phyloP scores from a whole-genome alignment of 2,329 filamentous ascomycete species.

The Hypoxylon sp. region DNA sequence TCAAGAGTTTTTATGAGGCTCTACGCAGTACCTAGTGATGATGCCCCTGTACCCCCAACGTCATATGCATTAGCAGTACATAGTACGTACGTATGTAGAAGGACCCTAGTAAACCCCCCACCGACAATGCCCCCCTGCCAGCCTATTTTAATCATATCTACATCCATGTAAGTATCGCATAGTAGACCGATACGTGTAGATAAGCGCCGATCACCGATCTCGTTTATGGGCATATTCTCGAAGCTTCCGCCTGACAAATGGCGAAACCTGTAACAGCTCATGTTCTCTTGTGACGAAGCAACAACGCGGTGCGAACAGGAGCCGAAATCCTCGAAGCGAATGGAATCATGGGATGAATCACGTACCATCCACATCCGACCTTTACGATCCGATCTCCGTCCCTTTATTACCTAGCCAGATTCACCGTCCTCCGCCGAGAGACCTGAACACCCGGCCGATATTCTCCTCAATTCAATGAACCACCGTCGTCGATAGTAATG shows the following conservation, averaged over 20 bases:
- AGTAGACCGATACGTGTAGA: neutral
- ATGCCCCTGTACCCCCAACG: too few relatives aligned
- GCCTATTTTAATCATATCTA: too few relatives aligned
- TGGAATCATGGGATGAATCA: slow-evolving; percentile 26
- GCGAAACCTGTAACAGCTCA: neutral
- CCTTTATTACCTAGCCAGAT: slow-evolving; percentile 14
- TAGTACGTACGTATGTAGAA: too few relatives aligned
- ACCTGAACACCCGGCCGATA: neutral
- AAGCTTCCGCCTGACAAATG: slow-evolving; percentile 27
- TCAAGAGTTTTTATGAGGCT: too few relatives aligned
- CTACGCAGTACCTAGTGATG: too few relatives aligned
- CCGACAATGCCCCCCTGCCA: too few relatives aligned
- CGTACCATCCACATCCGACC: slow-evolving; percentile 2
- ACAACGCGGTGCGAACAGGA: neutral
- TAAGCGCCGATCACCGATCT: slow-evolving; percentile 9
- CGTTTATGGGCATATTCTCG: slow-evolving; percentile 16
- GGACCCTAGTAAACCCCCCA: too few relatives aligned
- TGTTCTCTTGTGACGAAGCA: neutral
- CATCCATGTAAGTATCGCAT: too few relatives aligned
- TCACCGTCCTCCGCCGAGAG: neutral
- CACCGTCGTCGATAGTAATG: slow-evolving; percentile 5
- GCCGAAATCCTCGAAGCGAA: slow-evolving; percentile 24
- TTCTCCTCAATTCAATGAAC: slow-evolving; percentile 14
- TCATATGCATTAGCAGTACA: too few relatives aligned
- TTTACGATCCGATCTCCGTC: neutral